phyloP scores from a whole-genome alignment of 1,139 yeast genomes.

The Groenewaldozyma auringiensis region DNA sequence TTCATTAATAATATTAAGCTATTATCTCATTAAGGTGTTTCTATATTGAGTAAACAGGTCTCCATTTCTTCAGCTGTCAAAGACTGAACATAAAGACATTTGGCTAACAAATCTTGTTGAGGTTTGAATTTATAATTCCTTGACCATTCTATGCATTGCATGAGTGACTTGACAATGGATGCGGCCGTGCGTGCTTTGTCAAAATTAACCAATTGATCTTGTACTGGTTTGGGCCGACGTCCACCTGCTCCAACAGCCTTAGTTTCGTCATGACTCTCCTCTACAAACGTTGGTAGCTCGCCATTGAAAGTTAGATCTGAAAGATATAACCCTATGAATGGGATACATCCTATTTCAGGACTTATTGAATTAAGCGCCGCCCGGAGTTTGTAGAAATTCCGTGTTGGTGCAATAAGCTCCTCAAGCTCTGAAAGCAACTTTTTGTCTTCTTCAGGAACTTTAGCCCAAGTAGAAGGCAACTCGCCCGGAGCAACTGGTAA shows the following conservation, averaged over 20 bases:
- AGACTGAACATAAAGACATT: conserved; percentile 74
- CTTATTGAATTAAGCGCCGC: conserved; percentile 51
- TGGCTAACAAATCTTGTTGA: conserved; percentile 61
- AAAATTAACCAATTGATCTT: conserved; percentile 53
- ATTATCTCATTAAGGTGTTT: conserved; percentile 3
- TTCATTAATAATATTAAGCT: too few species aligned
- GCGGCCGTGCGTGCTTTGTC: conserved; percentile 73
- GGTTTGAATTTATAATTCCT: conserved; percentile 45
- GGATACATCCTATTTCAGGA: conserved; percentile 76
- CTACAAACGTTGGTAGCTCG: conserved; percentile 40
- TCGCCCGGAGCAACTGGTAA: conserved; percentile 45
- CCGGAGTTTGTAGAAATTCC: conserved; percentile 61
- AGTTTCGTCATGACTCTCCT: neutral
- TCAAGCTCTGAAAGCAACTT: conserved; percentile 35
- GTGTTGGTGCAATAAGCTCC: conserved; percentile 50
- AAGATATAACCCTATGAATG: conserved; percentile 78
- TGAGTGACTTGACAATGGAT: conserved; percentile 65
- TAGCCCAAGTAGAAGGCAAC: conserved; percentile 68
- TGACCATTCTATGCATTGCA: conserved; percentile 84
- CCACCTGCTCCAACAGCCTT: conserved; percentile 28
- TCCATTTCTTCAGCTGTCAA: conserved; percentile 73
- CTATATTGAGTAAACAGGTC: conserved; percentile 26
- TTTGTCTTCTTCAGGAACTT: conserved; percentile 43
- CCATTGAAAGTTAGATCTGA: conserved; percentile 78
- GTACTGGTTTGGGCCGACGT: conserved; percentile 6